These are phyloP conservation scores for Gnaphalium uliginosum DNA, from an alignment of 129 eudicot genomes.

Conservation along the genomic window DNA sequence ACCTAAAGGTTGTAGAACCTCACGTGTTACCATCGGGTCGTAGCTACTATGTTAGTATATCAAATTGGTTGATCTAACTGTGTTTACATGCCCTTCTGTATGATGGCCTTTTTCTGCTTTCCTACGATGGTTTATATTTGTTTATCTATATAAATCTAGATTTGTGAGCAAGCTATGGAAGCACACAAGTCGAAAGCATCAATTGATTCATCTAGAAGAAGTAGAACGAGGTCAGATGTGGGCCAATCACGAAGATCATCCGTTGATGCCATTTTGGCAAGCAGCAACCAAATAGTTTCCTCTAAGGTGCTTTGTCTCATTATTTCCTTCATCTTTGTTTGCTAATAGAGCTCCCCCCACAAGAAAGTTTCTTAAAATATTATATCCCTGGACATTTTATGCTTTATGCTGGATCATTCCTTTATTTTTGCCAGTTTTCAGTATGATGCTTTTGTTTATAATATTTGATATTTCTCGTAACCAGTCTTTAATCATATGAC, in stretches of 20 bases:
- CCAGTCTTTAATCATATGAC: conserved; percentile 4
- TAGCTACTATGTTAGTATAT: background rate
- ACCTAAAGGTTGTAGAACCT: background rate
- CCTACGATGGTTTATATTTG: background rate
- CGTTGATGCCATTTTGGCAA: conserved; percentile 82
- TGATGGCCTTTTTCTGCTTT: background rate
- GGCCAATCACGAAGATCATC: conserved; percentile 71
- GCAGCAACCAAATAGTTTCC: conserved; percentile 36
- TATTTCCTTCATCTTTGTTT: background rate
- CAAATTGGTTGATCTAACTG: background rate
- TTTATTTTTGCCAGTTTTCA: background rate
- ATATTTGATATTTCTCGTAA: background rate
- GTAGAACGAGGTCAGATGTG: conserved; percentile 58
- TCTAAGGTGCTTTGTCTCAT: conserved; percentile 54
- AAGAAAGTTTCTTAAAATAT: background rate
- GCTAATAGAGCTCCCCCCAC: background rate
- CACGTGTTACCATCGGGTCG: background rate
- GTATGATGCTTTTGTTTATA: background rate
- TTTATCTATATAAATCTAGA: conserved; percentile 36
- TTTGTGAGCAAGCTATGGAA: conserved; percentile 97
- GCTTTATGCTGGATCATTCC: background rate
- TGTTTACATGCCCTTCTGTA: background rate
- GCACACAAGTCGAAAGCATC: conserved; percentile 93
- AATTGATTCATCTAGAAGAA: conserved; percentile 76
- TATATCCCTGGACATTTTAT: background rate